These are phyloP conservation scores for Globisporangium lucens DNA, from an alignment of 352 stramenopile species.

Conservation along the genomic window DNA sequence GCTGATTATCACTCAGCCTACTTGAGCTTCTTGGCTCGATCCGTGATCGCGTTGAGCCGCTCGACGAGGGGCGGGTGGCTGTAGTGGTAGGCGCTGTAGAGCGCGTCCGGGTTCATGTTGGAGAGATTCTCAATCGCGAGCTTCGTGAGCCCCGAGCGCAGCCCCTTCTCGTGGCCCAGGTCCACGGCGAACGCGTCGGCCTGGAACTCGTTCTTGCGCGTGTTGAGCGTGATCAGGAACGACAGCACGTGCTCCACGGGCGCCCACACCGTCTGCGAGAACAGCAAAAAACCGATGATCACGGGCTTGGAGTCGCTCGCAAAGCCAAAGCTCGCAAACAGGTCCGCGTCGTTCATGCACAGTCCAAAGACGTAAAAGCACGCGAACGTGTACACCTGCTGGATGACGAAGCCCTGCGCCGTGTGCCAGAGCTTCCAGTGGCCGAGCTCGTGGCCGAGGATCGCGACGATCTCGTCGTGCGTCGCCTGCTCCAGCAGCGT, in stretches of 20 bases:
- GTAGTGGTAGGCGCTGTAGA: conserved; percentile 97
- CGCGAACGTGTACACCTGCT: conserved; percentile 84
- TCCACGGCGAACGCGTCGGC: conserved; percentile 94
- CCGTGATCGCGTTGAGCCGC: conserved; percentile 91
- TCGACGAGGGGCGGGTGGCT: conserved; percentile 96
- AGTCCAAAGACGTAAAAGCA: conserved; percentile 78
- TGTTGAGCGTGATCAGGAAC: conserved; percentile 77
- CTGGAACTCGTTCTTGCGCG: conserved; percentile 77
- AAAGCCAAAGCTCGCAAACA: conserved; percentile 84
- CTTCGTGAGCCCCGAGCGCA: conserved; percentile 95
- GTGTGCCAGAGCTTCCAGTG: conserved; percentile 97
- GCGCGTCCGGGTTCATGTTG: conserved; percentile 95
- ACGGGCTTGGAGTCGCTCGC: conserved; percentile 41
- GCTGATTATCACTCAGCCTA: conserved; percentile 6
- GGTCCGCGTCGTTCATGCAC: conserved; percentile 74
- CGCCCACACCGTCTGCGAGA: conserved; percentile 80
- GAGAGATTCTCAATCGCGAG: conserved; percentile 96
- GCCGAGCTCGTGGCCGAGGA: conserved; percentile 95
- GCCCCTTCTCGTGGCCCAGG: conserved; percentile 85
- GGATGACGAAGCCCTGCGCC: conserved; percentile 91
- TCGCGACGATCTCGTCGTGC: conserved; percentile 93
- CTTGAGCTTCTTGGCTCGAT: conserved; percentile 55
- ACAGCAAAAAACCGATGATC: conserved; percentile 82
- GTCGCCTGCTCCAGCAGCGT: conserved; percentile 94
- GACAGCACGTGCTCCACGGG: conserved; percentile 74